phyloP scores from a whole-genome alignment of 345 rosid genomes.

The Hypericum androsaemum region DNA sequence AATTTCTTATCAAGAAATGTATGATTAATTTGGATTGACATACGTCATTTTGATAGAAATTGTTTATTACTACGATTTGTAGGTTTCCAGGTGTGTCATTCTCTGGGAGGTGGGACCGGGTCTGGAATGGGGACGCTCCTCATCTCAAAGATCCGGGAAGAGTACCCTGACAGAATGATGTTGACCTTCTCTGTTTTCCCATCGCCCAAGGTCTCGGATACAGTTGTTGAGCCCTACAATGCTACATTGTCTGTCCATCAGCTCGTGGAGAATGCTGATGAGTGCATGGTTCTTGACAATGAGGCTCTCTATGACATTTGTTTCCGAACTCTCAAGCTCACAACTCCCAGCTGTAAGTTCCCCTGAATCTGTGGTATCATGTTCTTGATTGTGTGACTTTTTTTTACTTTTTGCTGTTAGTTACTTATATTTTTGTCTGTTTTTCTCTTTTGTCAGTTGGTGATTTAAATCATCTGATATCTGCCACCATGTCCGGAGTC shows the following conservation, averaged over 20 bases:
- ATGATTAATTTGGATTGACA: neutral
- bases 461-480: slow-evolving; percentile 1
- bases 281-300: too few species aligned
- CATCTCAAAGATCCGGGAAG: too few species aligned
- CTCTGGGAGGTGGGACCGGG: neutral
- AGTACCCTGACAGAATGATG: slow-evolving; percentile 4
- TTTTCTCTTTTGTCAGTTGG: neutral
- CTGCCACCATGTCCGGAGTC: neutral
- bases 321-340: slow-evolving; percentile 1
- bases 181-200: neutral
- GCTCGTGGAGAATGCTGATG: too few species aligned
- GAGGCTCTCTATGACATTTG: neutral
- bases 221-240: slow-evolving; percentile 1
- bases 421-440: neutral
- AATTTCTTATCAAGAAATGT: neutral
- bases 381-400: neutral
- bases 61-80: neutral
- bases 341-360: neutral
- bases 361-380: neutral
- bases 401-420: neutral
- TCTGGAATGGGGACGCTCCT: too few species aligned
- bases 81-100: slow-evolving; percentile 1
- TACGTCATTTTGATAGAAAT: neutral
- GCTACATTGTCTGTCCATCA: neutral
- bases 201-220: neutral